Evolutionary conservation across 345 rosid genomes (phyloP), one percentile per base, ranked within the genome.

Genomic region (Excoecaria agallocha): DNA sequence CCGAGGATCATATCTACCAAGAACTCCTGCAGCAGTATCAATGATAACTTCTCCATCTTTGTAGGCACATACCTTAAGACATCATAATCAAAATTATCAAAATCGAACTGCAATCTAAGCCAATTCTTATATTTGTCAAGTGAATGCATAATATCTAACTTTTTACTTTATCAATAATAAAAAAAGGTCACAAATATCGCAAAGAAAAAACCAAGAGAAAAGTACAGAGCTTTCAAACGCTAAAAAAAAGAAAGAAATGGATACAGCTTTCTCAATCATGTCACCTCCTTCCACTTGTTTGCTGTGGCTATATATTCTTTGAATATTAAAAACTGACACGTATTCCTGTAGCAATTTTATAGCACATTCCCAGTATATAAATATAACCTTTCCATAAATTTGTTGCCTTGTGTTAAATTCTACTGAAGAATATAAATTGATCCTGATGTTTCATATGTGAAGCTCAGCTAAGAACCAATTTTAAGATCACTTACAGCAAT

Each of bases 11-110:
- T 89, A 92, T 87, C 86, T 89, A 63, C 99, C 98, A 63, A 95
- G 97, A 51, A 89, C 88, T 80, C 99, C 99, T 75, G 99, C 98
- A 56, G 99, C 88, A 66, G 99, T 91, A 85, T 95, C 99, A 78
- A 94, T 90, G 70, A 95, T 84, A 67, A 94, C 96, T 80, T 89
- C 82, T 48, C 98, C 99, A 79, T 92, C 96, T 84, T 94, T 92
- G 77, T 94, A 94, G 39, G 99, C 99, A 76, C 98, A 92, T 58
- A 94, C 96, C 99, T 94, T 78, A 60, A 69, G 70, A 73, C 68
- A 76, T 54, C 41, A 69, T 60, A 20, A 55, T 72, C 46, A 67
- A 65, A 74, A 16, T 71, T 59, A 50, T 54, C 77, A 69, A 59
- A 39, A 41, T 65, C 9, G 22, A 68, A 8, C 63, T 56, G 17